These are phyloP conservation scores for Hyparrhenia diplandra DNA, from an alignment of 176 grass and related monocot species.

Conservation along the genomic window DNA sequence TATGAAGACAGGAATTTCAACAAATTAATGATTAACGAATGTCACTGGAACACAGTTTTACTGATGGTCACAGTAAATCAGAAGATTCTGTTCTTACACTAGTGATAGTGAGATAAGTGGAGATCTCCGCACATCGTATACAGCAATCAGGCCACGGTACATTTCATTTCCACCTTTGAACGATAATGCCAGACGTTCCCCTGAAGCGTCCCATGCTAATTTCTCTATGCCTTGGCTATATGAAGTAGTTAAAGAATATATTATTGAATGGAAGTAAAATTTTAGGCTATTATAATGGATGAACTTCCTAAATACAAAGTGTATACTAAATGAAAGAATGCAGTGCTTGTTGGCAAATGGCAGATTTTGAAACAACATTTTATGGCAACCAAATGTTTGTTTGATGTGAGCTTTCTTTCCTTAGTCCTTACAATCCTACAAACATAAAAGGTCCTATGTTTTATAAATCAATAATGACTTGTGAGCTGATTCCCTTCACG, in stretches of 20 bases:
- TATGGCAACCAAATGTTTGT: neutral
- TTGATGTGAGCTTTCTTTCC: neutral
- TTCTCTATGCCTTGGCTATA: slow-evolving; percentile 77
- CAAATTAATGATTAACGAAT: neutral
- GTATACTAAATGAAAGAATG: too few species aligned
- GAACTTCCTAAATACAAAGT: too few species aligned
- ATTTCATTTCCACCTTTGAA: slow-evolving; percentile 82
- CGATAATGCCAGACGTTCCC: slow-evolving; percentile 86
- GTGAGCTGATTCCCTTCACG: neutral
- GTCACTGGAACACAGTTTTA: neutral
- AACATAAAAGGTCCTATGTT: neutral
- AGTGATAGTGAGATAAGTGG: slow-evolving; percentile 77
- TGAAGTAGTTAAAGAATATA: slow-evolving; percentile 26
- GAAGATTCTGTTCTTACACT: slow-evolving; percentile 56
- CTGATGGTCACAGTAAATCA: neutral
- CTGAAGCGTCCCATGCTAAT: slow-evolving; percentile 87
- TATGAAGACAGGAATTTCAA: slow-evolving; percentile 12
- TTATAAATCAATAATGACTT: neutral
- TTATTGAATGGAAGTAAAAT: slow-evolving; percentile 18
- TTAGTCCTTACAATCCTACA: neutral
- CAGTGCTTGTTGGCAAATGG: neutral
- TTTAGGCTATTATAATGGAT: too few species aligned
- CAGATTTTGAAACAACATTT: neutral
- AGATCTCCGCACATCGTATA: slow-evolving; percentile 81
- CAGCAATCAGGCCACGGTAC: slow-evolving; percentile 71